phyloP scores from a whole-genome alignment of 768 basidiomycete genomes.

The Boletus rufocinnamomeus region DNA sequence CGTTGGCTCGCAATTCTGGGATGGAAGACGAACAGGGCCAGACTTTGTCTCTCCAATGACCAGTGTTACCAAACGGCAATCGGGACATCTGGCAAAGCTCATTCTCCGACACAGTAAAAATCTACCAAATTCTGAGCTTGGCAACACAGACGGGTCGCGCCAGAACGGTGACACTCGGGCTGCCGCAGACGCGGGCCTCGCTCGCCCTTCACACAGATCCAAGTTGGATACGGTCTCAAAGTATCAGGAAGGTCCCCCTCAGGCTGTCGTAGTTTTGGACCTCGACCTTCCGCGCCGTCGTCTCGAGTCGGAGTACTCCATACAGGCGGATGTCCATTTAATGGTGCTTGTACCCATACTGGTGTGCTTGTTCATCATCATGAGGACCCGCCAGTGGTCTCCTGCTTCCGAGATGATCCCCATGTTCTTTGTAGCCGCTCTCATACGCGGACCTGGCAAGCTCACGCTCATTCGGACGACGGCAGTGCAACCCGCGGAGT shows the following conservation, averaged over 20 bases:
- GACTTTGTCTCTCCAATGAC: slow-evolving; percentile 23
- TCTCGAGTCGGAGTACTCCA: slow-evolving; percentile 14
- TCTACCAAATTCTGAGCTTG: background rate
- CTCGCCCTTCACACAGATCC: background rate
- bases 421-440: slow-evolving; percentile 12
- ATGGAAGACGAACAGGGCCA: slow-evolving; percentile 23
- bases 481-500: no score
- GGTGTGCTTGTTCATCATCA: slow-evolving; percentile 6
- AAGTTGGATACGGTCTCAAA: background rate
- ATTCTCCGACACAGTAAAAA: slow-evolving; percentile 15
- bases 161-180: background rate
- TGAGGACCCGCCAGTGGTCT: slow-evolving; percentile 14
- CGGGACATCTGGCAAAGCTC: slow-evolving; percentile 19
- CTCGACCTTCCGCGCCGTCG: background rate
- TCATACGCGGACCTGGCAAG: slow-evolving; percentile 19
- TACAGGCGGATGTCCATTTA: slow-evolving; percentile 12
- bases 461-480: slow-evolving; percentile 21
- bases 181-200: no score
- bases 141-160: background rate
- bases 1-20: slow-evolving; percentile 21
- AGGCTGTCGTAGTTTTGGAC: slow-evolving; percentile 16
- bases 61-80: slow-evolving; percentile 21
- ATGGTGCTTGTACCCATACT: slow-evolving; percentile 18
- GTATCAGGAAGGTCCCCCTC: background rate
- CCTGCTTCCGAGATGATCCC: slow-evolving; percentile 5